Evolutionary conservation across 164 flowering plant genomes (phyloP), one percentile per base, ranked within the genome.

Genomic region (Piper betle): DNA sequence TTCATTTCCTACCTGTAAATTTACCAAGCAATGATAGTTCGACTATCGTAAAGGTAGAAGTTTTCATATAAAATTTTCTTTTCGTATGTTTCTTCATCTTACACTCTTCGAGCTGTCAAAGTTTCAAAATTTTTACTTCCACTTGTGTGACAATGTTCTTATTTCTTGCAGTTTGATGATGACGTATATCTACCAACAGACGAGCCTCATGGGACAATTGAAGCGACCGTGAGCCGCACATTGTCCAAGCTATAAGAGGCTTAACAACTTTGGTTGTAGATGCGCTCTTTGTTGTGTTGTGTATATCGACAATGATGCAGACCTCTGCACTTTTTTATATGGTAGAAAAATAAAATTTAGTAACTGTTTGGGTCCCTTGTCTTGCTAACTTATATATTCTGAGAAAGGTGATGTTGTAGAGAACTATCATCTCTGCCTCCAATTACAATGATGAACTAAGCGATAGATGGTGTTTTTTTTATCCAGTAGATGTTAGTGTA

Each of bases 161-260:
- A n/a, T 11, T 10, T 46, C 17, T 64, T 83, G 81, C 86, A 94
- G 99, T 94, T 91, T 59, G 75, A 81, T 4, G 83, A 94, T 69
- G 99, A 91, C 77, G 99, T 94, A 2, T 94, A 74, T 65, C 55
- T 79, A 53, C 99, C 99, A 40, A 94, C 96, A 4, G 95, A 84
- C 53, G 99, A 94, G 71, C 99, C 99, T 48, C 99, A 94, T 70
- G 97, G 99, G 75, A 71, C 99, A 16, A 94, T 91, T 58, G 81
- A 91, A 79, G 99, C 99, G 19, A 83, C 74, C 68, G 68, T 91
- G 74, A 84, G 82, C 77, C 92, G 97, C 59, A 37, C 75, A 58
- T 20, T 55, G 64, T 83, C 94, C 20, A 93, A 72, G 79, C 72
- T 93, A 82, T 93, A 80, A 70, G 66, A 55, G 55, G 50, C 33